Evolutionary conservation across 768 basidiomycete genomes (phyloP), one percentile per base, ranked within the genome.

Genomic region (Tylopilus vinaceipallidus): DNA sequence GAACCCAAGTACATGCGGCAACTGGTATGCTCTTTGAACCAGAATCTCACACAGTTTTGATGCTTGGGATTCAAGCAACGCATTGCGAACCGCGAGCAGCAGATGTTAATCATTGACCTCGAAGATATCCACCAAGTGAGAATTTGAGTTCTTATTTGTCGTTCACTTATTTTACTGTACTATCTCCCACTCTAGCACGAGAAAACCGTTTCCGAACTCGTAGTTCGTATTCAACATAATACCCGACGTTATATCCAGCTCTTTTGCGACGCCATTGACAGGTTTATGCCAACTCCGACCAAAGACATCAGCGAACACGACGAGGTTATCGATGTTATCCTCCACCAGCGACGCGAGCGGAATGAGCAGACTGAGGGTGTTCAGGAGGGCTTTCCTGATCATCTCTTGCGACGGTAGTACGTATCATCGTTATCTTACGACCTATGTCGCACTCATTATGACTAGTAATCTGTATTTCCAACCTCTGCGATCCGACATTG

Each of bases 251-350:
- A 98, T 71, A 80, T 91, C 55, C 77, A 77, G 54, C 75, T 99
- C 19, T 98, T 98, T 74, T 82, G 84, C 57, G 87, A 92, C 62
- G 92, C 89, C 39, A 81, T 98, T 46, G 97, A 99, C 76, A 80
- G 82, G 54, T 77, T 95, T 46, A 84, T 98, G 79, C 95, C 94
- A 14, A 73, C 76, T 32, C 91, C 94, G 12, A 94, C 89, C 9
- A 88, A 85, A 64, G 94, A 97, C 59, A 89, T 98, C 52, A 86
- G 83, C 49, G 85, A 91, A 54, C 82, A 92, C 34, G 89, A 92
- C 54, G 97, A 99, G 67, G 95, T 98, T 42, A 89, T 98, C 34
- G 97, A 99, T 68, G 85, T 98, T 5, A 97, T 99, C 50, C 78
- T 98, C 54, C 92, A 94, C 66, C 97, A 98, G 63, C 79, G 97